Base-by-base conservation (phyloP, 768 basidiomycete species). In the Lepiota venenata region DNA sequence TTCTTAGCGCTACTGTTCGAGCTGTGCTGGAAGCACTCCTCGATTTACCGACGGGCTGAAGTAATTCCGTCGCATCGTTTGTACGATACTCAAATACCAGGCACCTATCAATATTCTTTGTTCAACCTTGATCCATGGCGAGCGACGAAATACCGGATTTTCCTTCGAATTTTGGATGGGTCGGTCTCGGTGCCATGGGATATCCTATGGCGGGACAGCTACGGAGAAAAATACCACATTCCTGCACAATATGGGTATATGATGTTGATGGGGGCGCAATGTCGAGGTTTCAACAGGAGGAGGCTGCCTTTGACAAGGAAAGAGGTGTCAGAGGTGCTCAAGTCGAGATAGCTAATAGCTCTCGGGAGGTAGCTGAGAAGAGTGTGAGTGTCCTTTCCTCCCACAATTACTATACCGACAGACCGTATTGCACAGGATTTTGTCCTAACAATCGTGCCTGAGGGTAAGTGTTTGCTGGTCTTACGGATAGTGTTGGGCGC, bases 171-270 rank as follows among this genome's bases (percentile, higher is more conserved):
- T 55, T 47, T 16, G 74, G 74, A 56, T 75, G 71, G 72, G 64
- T 77, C 47, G 73, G 74, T 15, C 62, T 74, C 4, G 74, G 74
- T 10, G 73, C 73, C 1, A 76, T 77, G 74, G 74, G 74, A 2
- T 74, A 70, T 58, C 75, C 74, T 0, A 75, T 77, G 75, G 74
- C 72, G 5, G 57, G 59, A 22, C 70, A 71, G 40, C 57, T 77
- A 8, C 65, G 68, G 11, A 62, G 61, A 43, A 71, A 69, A 43
- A 50, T 71, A 9, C 65, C 68, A 6, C 20, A 18, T 2, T 58
- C 64, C n/a, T 61, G 59, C 15, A 45, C 56, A 8, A 38, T 77
- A 39, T 57, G 56, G 40, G 65, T 76, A 14, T 76, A 69, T 47
- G 75, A 77, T 56, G 59, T 74, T 11, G 65, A 75, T 56, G 10